These are phyloP conservation scores for Phaseolus lunatus DNA, from an alignment of 306 rosid species.

Conservation along the genomic window DNA sequence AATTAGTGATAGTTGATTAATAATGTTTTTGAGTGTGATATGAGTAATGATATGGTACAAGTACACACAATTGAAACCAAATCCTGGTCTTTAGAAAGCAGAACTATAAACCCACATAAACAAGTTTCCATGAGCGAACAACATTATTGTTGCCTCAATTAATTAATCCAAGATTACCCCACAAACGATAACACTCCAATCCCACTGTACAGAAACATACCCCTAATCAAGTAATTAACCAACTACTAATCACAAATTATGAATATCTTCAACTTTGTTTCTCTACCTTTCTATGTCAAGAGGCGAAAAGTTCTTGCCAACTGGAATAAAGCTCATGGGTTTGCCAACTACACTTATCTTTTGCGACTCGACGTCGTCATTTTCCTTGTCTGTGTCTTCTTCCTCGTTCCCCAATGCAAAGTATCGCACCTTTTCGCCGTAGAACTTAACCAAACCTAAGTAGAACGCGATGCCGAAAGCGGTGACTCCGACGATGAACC, in stretches of 20 bases:
- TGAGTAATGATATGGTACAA: slow-evolving; percentile 5
- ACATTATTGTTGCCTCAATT: slow-evolving; percentile 36
- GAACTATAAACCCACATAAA: not conserved
- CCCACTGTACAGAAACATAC: slow-evolving; percentile 16
- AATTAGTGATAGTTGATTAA: no score
- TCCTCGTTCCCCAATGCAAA: slow-evolving; percentile 49
- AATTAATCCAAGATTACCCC: slow-evolving; percentile 37
- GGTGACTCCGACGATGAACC: slow-evolving; percentile 59
- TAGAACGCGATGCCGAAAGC: slow-evolving; percentile 53
- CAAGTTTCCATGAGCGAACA: slow-evolving; percentile 32
- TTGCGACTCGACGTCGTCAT: slow-evolving; percentile 69
- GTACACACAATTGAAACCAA: not conserved
- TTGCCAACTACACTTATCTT: slow-evolving; percentile 44
- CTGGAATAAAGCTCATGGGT: slow-evolving; percentile 56
- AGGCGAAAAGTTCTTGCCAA: slow-evolving; percentile 49
- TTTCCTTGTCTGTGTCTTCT: slow-evolving; percentile 35
- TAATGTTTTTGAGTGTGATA: not conserved
- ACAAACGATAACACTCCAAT: slow-evolving; percentile 17
- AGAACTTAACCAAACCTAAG: slow-evolving; percentile 53
- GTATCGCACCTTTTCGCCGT: slow-evolving; percentile 50
- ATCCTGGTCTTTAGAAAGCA: no score
- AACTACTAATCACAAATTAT: slow-evolving; percentile 15
- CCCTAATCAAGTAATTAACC: slow-evolving; percentile 19
- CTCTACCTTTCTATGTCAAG: slow-evolving; percentile 54
- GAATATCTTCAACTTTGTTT: no score